phyloP scores from a whole-genome alignment of 805 yeast species.

The Metschnikowia lunata region DNA sequence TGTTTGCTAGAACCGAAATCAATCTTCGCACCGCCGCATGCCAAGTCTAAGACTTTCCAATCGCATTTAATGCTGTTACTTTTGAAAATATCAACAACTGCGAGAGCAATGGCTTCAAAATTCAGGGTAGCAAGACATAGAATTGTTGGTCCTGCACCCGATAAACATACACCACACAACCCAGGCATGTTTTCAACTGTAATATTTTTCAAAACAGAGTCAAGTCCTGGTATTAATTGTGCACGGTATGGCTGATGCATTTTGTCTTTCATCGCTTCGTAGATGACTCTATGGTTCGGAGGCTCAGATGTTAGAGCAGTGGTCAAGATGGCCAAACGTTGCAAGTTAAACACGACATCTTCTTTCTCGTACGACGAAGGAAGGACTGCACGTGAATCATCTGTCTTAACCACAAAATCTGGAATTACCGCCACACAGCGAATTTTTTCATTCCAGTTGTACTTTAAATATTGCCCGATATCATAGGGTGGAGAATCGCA shows the following conservation, averaged over 20 bases:
- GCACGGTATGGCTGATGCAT: slow-evolving; percentile 97
- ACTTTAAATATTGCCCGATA: slow-evolving; percentile 86
- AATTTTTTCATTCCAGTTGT: slow-evolving; percentile 75
- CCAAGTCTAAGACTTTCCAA: slow-evolving; percentile 83
- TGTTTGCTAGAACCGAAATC: slow-evolving; percentile 4
- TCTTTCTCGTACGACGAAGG: slow-evolving; percentile 73
- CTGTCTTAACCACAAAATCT: slow-evolving; percentile 90
- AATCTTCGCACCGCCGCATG: slow-evolving; percentile 80
- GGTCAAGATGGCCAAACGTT: slow-evolving; percentile 87
- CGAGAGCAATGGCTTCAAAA: slow-evolving; percentile 76
- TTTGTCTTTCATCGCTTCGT: slow-evolving; percentile 94
- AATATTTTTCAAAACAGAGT: slow-evolving; percentile 71
- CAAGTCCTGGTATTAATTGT: slow-evolving; percentile 84
- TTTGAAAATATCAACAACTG: slow-evolving; percentile 65
- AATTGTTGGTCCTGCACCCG: slow-evolving; percentile 98
- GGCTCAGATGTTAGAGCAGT: slow-evolving; percentile 83
- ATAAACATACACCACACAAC: slow-evolving; percentile 85
- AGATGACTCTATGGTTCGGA: slow-evolving; percentile 78
- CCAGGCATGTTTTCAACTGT: slow-evolving; percentile 84
- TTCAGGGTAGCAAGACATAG: slow-evolving; percentile 87
- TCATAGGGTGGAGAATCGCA: slow-evolving; percentile 61
- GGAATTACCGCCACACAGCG: slow-evolving; percentile 92
- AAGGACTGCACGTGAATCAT: slow-evolving; percentile 82
- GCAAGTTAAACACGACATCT: slow-evolving; percentile 89
- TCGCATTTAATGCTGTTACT: slow-evolving; percentile 64